Evolutionary conservation across 208 protist genomes (phyloP), one percentile per base, ranked within the genome.

Genomic region (Angomonas desouzai): DNA sequence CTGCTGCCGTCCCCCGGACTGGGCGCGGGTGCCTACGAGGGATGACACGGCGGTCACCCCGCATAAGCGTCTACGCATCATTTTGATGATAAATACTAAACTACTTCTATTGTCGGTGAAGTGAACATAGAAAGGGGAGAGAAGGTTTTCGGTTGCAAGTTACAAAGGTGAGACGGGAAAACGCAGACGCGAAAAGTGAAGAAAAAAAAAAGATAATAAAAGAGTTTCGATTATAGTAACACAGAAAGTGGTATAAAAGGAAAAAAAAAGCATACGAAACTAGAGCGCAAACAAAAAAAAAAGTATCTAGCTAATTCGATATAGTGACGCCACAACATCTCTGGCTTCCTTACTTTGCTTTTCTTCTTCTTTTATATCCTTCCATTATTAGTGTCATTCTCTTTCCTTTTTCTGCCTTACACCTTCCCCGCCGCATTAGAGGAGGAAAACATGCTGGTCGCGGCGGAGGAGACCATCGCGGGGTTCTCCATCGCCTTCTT

Each of bases 401-500:
- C 4, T 10, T 9, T 2, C 10, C 28, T 10, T 18, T 9, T 56
- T 29, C 9, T 29, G 3, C 4, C n/a, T 34, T 30, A 30, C 55
- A 6, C 22, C 23, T 36, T 22, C 55, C n/a, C n/a, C n/a, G n/a
- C n/a, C n/a, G n/a, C n/a, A n/a, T 30, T 2, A 3, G 55, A 27
- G n/a, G 18, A 47, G 1, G 69, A 62, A 43, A 74, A 63, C 34
- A 74, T 69, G 47, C 64, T 71, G 20, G 71, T 70, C 0, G 79
- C 79, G 1, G 75, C 85, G 6, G 70, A 65, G 25, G 73, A 67
- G 38, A 84, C 74, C 49, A 79, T 43, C 27, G 79, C 66, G 11
- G 77, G 85, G 16, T 76, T 66, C 38, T 81, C 59, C 18, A 67
- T 74, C 11, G 81, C 89, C 45, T 79, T 76, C 30, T 68, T 55